A percentile compares a stretch with the other conserved stretches of the same genome.
Conservation (phyloP, 2,329 filamentous ascomycete genomes). For the Pyricularia pennisetigena region DNA sequence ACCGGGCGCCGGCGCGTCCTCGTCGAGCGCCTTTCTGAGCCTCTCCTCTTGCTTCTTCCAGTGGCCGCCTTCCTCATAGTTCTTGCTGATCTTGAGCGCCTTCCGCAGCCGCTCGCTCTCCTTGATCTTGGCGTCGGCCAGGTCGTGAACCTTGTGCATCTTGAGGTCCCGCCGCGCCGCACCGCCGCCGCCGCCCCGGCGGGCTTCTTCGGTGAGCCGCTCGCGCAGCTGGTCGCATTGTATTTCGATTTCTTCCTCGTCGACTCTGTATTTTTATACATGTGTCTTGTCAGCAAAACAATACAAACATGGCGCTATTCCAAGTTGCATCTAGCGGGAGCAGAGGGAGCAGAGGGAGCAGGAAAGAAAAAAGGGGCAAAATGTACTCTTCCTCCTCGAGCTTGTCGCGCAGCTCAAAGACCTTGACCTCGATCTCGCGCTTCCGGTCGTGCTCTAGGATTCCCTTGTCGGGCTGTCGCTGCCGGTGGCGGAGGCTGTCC, state of each 20-base stretch:
- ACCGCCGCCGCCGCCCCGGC: constrained; percentile 19
- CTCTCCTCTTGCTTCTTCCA: constrained; percentile 79
- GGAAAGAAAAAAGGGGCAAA: not conserved
- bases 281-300: not conserved
- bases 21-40: constrained; percentile 32
- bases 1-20: not conserved
- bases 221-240: constrained; percentile 57
- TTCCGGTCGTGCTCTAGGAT: constrained; percentile 93
- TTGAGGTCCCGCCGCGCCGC: constrained; percentile 57
- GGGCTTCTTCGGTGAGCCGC: constrained; percentile 45
- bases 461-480: constrained; percentile 78
- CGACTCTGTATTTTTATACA: constrained; percentile 45
- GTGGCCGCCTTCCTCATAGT: constrained; percentile 79
- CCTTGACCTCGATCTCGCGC: constrained; percentile 84
- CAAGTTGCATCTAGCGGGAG: too few relatives aligned
- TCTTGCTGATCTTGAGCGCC: constrained; percentile 76
- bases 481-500: constrained; percentile 61
- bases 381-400: constrained; percentile 81
- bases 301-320: too few relatives aligned
- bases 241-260: constrained; percentile 85
- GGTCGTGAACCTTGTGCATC: constrained; percentile 88
- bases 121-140: constrained; percentile 91
- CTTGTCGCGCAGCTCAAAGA: constrained; percentile 79
- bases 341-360: not conserved
- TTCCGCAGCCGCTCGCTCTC: constrained; percentile 83